These are phyloP conservation scores for Ulmus americana DNA, from an alignment of 331 rosid genomes.

Conservation along the genomic window DNA sequence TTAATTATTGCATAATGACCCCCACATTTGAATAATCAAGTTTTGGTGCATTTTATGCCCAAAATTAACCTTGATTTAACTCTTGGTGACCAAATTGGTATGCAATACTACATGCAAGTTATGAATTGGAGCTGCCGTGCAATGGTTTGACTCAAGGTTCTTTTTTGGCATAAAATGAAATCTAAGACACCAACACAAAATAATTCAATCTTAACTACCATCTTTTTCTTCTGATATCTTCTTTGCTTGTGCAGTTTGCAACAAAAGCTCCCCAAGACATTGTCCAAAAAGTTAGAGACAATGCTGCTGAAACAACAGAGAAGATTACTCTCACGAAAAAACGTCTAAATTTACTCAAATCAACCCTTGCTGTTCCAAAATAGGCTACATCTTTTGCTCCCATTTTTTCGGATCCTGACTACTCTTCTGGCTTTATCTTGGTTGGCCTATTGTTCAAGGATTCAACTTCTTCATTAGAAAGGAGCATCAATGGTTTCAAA, in stretches of 20 bases:
- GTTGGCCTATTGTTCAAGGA: background rate
- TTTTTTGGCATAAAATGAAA: background rate
- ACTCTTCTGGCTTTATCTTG: background rate
- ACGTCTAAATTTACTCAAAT: slow-evolving; percentile 62
- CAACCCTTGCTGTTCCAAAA: slow-evolving; percentile 41
- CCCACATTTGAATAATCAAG: background rate
- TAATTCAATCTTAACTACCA: background rate
- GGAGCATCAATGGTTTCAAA: too few relatives aligned
- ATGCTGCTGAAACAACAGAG: slow-evolving; percentile 78
- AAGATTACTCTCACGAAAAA: slow-evolving; percentile 72
- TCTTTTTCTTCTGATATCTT: slow-evolving; percentile 19
- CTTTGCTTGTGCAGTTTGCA: slow-evolving; percentile 52
- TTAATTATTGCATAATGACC: background rate
- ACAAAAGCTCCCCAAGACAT: slow-evolving; percentile 78
- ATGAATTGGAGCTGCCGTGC: too few relatives aligned
- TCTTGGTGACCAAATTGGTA: background rate
- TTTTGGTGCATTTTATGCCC: background rate
- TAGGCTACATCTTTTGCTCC: background rate
- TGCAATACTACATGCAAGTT: too few relatives aligned
- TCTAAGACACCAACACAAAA: background rate
- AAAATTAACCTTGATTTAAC: background rate
- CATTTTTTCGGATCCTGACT: background rate
- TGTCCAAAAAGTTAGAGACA: slow-evolving; percentile 68
- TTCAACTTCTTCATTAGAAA: slow-evolving; percentile 6
- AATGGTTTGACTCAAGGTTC: background rate